phyloP scores from a whole-genome alignment of 495 filamentous ascomycete species.

The Penicillium taxi region DNA sequence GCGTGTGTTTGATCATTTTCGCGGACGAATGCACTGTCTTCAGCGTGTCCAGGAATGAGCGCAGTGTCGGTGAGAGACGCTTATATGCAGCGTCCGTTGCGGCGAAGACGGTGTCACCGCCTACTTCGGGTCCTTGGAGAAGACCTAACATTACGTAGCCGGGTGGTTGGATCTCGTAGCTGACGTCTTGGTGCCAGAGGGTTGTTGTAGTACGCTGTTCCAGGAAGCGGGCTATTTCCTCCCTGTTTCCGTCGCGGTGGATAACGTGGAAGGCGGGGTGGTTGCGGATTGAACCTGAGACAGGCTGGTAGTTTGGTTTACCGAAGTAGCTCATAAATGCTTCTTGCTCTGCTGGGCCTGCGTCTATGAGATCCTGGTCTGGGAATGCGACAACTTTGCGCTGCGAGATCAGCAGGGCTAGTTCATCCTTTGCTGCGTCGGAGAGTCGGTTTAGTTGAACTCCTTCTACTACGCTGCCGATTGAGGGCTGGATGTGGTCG shows the following conservation, averaged over 20 bases:
- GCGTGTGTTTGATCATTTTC: conserved; percentile 62
- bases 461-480: conserved; percentile 66
- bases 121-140: conserved; percentile 49
- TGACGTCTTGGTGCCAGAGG: conserved; percentile 55
- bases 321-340: conserved; percentile 51
- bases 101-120: conserved; percentile 72
- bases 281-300: conserved; percentile 44
- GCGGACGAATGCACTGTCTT: conserved; percentile 66
- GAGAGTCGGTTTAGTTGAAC: conserved; percentile 63
- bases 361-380: conserved; percentile 61
- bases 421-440: conserved; percentile 66
- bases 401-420: conserved; percentile 65
- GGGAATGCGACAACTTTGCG: conserved; percentile 76
- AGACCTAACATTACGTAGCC: conserved; percentile 52
- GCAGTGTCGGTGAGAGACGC: conserved; percentile 58
- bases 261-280: conserved; percentile 55
- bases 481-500: conserved; percentile 57
- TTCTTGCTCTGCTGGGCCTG: conserved; percentile 54
- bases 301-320: conserved; percentile 53
- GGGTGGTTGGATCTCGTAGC: conserved; percentile 51
- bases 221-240: conserved; percentile 48
- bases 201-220: conserved; percentile 48
- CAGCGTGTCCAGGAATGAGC: conserved; percentile 65
- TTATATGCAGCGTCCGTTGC: conserved; percentile 72
- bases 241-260: conserved; percentile 49